These are phyloP conservation scores for Backusella parvicylindrica DNA, from an alignment of 192 early-diverging fungal species.

Conservation along the genomic window DNA sequence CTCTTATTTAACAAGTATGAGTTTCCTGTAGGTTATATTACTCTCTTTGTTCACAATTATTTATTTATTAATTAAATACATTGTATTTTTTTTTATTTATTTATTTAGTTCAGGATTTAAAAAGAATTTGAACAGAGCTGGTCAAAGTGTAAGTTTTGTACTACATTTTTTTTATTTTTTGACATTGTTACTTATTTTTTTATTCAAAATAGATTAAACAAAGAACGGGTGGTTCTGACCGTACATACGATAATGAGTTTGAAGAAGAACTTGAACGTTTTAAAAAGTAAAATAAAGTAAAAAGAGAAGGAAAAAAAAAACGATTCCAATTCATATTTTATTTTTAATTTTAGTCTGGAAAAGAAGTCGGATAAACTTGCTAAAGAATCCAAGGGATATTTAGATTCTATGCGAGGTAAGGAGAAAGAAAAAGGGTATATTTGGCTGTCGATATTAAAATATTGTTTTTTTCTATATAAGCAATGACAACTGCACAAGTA, in stretches of 20 bases:
- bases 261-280: slow-evolving; percentile 38
- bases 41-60: no score
- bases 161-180: neutral
- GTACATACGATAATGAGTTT: slow-evolving; percentile 69
- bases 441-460: neutral
- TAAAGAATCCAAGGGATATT: slow-evolving; percentile 91
- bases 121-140: slow-evolving; percentile 76
- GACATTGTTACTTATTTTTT: neutral
- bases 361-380: slow-evolving; percentile 76
- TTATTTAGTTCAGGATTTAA: slow-evolving; percentile 70
- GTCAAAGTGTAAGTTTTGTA: slow-evolving; percentile 51
- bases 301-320: neutral
- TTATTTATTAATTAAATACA: neutral
- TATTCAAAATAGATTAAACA: slow-evolving; percentile 51
- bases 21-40: neutral
- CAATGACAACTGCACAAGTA: slow-evolving; percentile 82
- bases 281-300: slow-evolving; percentile 27
- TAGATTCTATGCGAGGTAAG: slow-evolving; percentile 76
- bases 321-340: no score
- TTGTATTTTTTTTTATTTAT: neutral
- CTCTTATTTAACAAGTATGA: neutral
- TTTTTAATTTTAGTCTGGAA: slow-evolving; percentile 66
- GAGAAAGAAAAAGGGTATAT: neutral
- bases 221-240: slow-evolving; percentile 71
- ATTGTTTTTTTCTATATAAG: slow-evolving; percentile 33